Percentiles rank a stretch among this genome's conserved stretches.
Conservation (phyloP, 2,329 filamentous ascomycete genomes). For the Diaporthe batatas region DNA sequence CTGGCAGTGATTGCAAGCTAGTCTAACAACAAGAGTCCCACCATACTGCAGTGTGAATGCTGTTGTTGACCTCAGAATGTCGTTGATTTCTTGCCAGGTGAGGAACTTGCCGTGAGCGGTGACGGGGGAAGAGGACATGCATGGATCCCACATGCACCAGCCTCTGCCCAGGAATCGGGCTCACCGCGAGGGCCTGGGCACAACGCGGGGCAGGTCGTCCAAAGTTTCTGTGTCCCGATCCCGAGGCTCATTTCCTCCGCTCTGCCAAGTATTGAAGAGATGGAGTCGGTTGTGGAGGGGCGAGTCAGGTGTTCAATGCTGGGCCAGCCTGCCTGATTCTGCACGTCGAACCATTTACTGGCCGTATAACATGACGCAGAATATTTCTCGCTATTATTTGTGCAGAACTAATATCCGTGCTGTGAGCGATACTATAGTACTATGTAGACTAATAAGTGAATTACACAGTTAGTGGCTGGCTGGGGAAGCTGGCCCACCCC, state of each 20-base stretch:
- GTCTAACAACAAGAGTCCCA: too few relatives aligned
- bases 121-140: neutral
- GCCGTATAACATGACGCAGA: neutral
- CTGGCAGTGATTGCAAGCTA: too few relatives aligned
- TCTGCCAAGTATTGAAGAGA: conserved; percentile 19
- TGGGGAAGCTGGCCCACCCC: neutral
- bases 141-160: neutral
- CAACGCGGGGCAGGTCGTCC: conserved; percentile 26
- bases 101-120: conserved; percentile 23
- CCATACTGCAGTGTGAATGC: neutral
- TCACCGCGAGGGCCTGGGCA: conserved; percentile 10
- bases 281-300: conserved; percentile 19
- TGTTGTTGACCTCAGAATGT: too few relatives aligned
- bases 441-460: neutral
- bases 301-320: conserved; percentile 23
- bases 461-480: neutral
- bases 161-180: neutral
- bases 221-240: neutral
- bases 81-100: neutral
- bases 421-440: too few relatives aligned
- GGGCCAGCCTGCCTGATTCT: neutral
- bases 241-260: conserved; percentile 14
- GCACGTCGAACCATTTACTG: neutral
- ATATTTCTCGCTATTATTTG: neutral
- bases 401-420: neutral